Percentiles rank a stretch among this genome's conserved stretches.
phyloP scores from a whole-genome alignment of 2,329 filamentous ascomycete species.

The Cytospora mali region DNA sequence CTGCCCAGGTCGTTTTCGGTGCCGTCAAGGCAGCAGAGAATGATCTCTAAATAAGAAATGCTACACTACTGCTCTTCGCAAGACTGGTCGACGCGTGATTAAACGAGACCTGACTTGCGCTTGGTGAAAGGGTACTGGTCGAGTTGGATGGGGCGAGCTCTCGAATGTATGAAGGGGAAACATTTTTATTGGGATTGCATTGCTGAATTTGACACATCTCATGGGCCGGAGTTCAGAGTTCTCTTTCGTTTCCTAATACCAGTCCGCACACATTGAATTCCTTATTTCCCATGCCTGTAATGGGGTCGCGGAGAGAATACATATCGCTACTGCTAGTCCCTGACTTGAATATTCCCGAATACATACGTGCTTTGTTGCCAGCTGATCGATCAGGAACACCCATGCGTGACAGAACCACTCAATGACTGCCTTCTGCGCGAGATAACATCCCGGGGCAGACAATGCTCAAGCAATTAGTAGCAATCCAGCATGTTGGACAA shows the following conservation, averaged over 20 bases:
- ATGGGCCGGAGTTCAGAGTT: conserved; percentile 25
- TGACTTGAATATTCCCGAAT: not conserved
- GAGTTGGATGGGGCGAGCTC: not conserved
- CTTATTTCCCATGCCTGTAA: conserved; percentile 3
- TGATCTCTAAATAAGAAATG: conserved; percentile 18
- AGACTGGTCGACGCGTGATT: not conserved
- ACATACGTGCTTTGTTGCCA: not conserved
- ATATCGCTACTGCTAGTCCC: not conserved
- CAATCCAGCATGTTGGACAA: not conserved
- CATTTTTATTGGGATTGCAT: conserved; percentile 21
- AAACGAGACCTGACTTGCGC: not conserved
- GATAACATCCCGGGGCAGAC: not conserved
- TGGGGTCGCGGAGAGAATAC: conserved; percentile 2
- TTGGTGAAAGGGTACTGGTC: not conserved
- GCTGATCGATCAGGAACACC: not conserved
- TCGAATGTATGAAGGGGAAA: conserved; percentile 10
- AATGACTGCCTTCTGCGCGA: not conserved
- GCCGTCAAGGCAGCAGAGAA: conserved; percentile 32
- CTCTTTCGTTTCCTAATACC: conserved; percentile 21
- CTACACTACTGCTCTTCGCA: not conserved
- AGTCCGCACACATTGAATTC: conserved; percentile 2
- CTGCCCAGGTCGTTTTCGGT: conserved; percentile 69
- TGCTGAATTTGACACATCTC: conserved; percentile 19
- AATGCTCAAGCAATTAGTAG: too few species aligned
- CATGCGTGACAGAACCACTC: not conserved